Evolutionary conservation across 257 asterid species (phyloP).

Genomic region (Solanum raphanifolium): DNA sequence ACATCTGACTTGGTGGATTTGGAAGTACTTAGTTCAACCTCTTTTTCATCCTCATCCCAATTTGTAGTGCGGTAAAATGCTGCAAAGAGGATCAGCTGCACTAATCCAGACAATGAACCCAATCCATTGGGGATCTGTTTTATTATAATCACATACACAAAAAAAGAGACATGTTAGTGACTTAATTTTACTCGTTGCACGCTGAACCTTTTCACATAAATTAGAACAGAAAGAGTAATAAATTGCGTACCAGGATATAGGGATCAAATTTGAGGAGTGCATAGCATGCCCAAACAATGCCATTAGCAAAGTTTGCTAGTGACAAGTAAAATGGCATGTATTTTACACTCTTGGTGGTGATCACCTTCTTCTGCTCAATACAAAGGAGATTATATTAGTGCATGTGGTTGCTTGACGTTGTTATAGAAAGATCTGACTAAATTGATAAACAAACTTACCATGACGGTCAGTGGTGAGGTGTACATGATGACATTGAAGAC

Average conservation of each 20-base stretch:
- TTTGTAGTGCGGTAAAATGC: constrained; percentile 29
- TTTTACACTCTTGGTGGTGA: constrained; percentile 4
- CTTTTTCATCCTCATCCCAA: constrained; percentile 30
- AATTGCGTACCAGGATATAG: not conserved
- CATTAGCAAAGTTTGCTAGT: constrained; percentile 2
- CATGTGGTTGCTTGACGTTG: not conserved
- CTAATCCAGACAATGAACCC: constrained; percentile 35
- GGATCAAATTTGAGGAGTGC: constrained; percentile 1
- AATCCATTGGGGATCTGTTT: constrained; percentile 44
- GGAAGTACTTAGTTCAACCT: not conserved
- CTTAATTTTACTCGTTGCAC: not conserved
- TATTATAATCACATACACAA: not conserved
- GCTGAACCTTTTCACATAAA: not conserved
- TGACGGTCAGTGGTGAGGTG: constrained; percentile 48
- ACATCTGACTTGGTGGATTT: not conserved
- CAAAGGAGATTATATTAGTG: not conserved
- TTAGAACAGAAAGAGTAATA: not conserved
- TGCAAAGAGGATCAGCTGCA: constrained; percentile 33
- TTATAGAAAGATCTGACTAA: not conserved
- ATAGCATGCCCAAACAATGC: not conserved
- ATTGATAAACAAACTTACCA: constrained; percentile 24
- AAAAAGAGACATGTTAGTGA: not conserved
- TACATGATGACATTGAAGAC: constrained; percentile 48
- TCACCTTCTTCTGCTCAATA: not conserved
- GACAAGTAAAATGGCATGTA: constrained; percentile 8